Base-by-base conservation (phyloP, 352 stramenopile species). In the Phytophthora brassicae region DNA sequence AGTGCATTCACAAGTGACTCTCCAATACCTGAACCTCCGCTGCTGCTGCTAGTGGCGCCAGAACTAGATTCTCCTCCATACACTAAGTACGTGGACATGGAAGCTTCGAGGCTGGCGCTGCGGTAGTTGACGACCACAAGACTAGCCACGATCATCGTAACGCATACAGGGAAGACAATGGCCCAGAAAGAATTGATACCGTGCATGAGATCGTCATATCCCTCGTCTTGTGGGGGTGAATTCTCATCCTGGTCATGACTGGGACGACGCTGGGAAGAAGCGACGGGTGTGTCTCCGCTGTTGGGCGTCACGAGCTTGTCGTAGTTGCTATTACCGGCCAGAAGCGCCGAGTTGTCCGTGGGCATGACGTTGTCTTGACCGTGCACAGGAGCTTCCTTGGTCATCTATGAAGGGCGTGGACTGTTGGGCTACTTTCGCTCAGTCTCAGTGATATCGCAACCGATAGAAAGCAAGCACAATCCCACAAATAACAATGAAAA, bases 161-260 rank as follows among this genome's bases (percentile, higher is more conserved):
- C 66, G 45, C 81, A 89, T 13, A 95, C 81, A 5, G 86, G 86
- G 43, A 84, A 90, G 4, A 93, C 79, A 31, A 95, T 84, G 41
- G 84, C 86, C 84, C 84, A 93, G 68, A 95, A 95, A 44, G 84
- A 93, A 65, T 93, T 92, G 58, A 95, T 84, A 50, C 84, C 82
- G 71, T 95, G 86, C 84, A 93, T 92, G 20, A 95, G 67, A 45
- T 90, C 86, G 20, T 85, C 80, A 26, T 80, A 78, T 14, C 66
- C 59, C 28, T 84, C 79, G 14, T 24, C 13, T 51, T 50, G 16
- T 60, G 55, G 4, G 4, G 26, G 4, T 31, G 26, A n/a, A n/a
- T n/a, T n/a, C 24, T 64, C 46, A 23, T 16, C 48, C 23, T 42
- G 44, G 3, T 56, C 47, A 24, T 39, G 43, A 22, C 20, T 29